Conservation (phyloP, 495 filamentous ascomycete genomes). For the Annulohypoxylon nitens region DNA sequence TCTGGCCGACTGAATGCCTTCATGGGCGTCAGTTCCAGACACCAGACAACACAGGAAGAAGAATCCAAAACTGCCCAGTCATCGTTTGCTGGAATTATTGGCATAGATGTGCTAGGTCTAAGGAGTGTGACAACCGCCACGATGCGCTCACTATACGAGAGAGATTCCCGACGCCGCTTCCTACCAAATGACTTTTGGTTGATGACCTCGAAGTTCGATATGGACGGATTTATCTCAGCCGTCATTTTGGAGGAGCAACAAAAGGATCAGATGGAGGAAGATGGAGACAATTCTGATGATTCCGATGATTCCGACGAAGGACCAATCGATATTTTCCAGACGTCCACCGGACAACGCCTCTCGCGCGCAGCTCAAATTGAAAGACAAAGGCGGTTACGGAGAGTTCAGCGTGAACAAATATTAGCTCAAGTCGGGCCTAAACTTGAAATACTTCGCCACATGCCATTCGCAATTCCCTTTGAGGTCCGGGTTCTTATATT, state of each 20-base stretch:
- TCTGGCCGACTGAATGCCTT: conserved; percentile 32
- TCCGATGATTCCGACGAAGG: conserved; percentile 46
- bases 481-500: conserved; percentile 93
- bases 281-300: conserved; percentile 46
- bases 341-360: conserved; percentile 45
- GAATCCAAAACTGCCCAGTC: conserved; percentile 31
- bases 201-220: conserved; percentile 91
- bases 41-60: conserved; percentile 26
- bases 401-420: conserved; percentile 72
- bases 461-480: conserved; percentile 98
- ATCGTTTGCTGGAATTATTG: conserved; percentile 64
- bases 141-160: conserved; percentile 88
- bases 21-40: conserved; percentile 36
- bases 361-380: conserved; percentile 57
- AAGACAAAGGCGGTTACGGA: conserved; percentile 68
- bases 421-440: conserved; percentile 83
- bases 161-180: conserved; percentile 91
- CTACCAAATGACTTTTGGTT: conserved; percentile 88
- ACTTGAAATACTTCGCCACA: conserved; percentile 90
- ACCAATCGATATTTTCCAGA: conserved; percentile 38
- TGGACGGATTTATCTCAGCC: conserved; percentile 87
- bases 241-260: conserved; percentile 92
- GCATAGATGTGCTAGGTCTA: conserved; percentile 83
- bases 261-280: conserved; percentile 56
- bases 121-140: conserved; percentile 85